Base-by-base conservation (phyloP, 1,284 basidiomycete species). In the Apiotrichum montevideense region DNA sequence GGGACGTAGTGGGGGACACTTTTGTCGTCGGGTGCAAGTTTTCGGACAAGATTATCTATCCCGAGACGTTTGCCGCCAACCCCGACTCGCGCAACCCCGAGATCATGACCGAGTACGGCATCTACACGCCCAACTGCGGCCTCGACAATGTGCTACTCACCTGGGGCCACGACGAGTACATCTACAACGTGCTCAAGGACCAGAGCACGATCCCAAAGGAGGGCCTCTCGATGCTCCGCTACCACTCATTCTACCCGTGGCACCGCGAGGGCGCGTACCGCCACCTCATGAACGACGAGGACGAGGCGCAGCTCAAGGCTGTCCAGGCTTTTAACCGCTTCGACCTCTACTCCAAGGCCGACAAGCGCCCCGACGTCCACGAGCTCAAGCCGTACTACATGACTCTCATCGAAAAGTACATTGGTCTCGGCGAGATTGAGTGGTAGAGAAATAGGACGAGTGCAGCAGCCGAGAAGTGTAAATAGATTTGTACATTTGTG, bases 181-280 rank as follows among this genome's bases (percentile, higher is more conserved):
- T 68, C 34, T 67, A 66, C 56, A 51, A 62, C 47, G 53, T 70
- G 47, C 57, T 58, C 55, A 64, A 64, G 54, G 43, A 54, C 35
- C 63, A 65, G 51, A 71, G 70, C 6, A 62, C 57, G 14, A 84
- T 95, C 0, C 91, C 91, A 0, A 81, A 83, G 54, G 90, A 89
- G 66, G 91, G 82, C 0, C 80, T 95, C 40, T 85, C 87, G 33
- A 95, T 95, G 91, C 90, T 95, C 69, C 85, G 91, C 33, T 94
- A 90, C 76, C 91, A 95, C 79, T 89, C 87, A 66, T 94, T 94
- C 81, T 94, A 94, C 79, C 90, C 91, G n/a, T 93, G 90, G 89
- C 89, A 91, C 74, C 83, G 88, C 51, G 89, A 90, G 71, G 82
- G 82, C 58, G 90, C 89, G 0, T 94, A 93, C 78, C 71, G 75